Percentiles rank a stretch among this genome's conserved stretches.
These are phyloP conservation scores for Pyrus communis DNA, from an alignment of 306 rosid genomes.

Conservation along the genomic window DNA sequence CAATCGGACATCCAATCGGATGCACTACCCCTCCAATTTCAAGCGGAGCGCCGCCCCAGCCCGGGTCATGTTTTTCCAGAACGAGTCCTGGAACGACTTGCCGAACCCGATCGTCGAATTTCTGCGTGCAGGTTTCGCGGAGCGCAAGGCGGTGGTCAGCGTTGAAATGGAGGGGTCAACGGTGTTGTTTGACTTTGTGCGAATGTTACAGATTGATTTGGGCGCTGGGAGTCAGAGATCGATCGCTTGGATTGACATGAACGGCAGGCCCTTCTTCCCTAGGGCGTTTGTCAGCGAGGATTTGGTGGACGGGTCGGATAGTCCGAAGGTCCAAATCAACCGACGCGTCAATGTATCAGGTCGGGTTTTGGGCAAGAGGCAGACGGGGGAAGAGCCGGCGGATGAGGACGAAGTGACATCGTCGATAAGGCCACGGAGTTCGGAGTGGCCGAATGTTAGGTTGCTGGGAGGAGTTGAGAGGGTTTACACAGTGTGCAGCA, in stretches of 20 bases:
- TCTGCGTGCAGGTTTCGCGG: constrained; percentile 27
- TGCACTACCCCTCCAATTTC: constrained; percentile 31
- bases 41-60: constrained; percentile 29
- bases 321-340: constrained; percentile 23
- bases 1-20: constrained; percentile 2
- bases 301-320: not conserved
- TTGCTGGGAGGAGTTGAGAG: constrained; percentile 20
- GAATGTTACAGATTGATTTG: constrained; percentile 48
- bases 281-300: constrained; percentile 31
- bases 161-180: constrained; percentile 28
- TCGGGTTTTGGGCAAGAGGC: constrained; percentile 26
- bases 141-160: constrained; percentile 25
- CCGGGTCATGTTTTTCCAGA: constrained; percentile 45
- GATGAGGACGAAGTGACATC: constrained; percentile 41
- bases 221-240: constrained; percentile 37
- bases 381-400: not conserved
- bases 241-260: constrained; percentile 56
- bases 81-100: constrained; percentile 41
- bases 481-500: constrained; percentile 12
- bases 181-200: constrained; percentile 37
- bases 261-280: constrained; percentile 44
- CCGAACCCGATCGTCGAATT: constrained; percentile 15
- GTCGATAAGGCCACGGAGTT: constrained; percentile 25
- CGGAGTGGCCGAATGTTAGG: constrained; percentile 33
- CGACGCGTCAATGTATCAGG: constrained; percentile 12